A percentile compares a stretch with the other conserved stretches of the same genome.
phyloP scores from a whole-genome alignment of 805 yeast species.

The Metschnikowia proteae region DNA sequence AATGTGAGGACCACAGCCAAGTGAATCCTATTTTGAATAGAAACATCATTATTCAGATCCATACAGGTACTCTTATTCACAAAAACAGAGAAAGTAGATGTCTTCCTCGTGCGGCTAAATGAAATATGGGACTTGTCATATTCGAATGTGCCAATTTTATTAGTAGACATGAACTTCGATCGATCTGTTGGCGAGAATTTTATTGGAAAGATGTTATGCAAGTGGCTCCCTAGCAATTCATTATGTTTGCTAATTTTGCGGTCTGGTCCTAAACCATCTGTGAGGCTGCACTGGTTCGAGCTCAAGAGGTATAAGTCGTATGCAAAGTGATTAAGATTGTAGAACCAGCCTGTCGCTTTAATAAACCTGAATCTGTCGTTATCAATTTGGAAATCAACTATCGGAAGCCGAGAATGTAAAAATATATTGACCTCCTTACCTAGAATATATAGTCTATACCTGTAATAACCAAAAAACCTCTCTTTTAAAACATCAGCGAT shows the following conservation, averaged over 20 bases:
- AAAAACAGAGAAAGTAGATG: constrained; percentile 7
- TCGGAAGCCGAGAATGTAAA: constrained; percentile 11
- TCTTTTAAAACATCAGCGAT: constrained; percentile 11
- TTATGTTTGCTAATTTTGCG: constrained; percentile 10
- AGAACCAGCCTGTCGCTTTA: constrained; percentile 1
- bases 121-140: constrained; percentile 7
- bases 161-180: constrained; percentile 5
- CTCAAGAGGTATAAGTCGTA: constrained; percentile 12
- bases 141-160: constrained; percentile 10
- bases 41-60: constrained; percentile 11
- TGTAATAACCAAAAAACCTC: constrained; percentile 8
- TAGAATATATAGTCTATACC: constrained; percentile 11
- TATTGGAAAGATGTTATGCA: constrained; percentile 6
- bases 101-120: constrained; percentile 12
- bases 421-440: constrained; percentile 9
- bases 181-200: constrained; percentile 3
- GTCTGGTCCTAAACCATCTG: constrained; percentile 10
- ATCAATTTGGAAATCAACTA: constrained; percentile 11
- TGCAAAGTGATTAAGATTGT: constrained; percentile 4
- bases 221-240: constrained; percentile 7
- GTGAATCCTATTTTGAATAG: constrained; percentile 2
- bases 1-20: constrained; percentile 8
- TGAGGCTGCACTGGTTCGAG: constrained; percentile 9
- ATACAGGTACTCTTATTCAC: constrained; percentile 5
- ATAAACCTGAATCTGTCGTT: constrained; percentile 12